Conservation (phyloP, 2,329 filamentous ascomycete species). For the Neocatenulostroma microsporum region DNA sequence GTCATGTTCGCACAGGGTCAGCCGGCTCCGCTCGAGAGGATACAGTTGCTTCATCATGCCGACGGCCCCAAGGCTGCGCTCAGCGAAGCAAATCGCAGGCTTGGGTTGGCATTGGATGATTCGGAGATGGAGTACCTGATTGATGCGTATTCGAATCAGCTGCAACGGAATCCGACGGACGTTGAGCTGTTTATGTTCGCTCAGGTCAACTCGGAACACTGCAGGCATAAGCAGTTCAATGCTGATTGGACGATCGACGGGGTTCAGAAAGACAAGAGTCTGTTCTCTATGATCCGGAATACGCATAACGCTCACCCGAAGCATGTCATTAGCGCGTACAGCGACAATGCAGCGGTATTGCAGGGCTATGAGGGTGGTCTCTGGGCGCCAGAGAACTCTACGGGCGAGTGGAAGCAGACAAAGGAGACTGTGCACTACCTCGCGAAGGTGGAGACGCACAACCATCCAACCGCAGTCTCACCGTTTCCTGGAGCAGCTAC, state of each 20-base stretch:
- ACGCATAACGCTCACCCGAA: slow-evolving; percentile 73
- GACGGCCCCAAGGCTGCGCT: slow-evolving; percentile 63
- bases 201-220: slow-evolving; percentile 98
- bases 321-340: slow-evolving; percentile 90
- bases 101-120: slow-evolving; percentile 78
- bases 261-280: slow-evolving; percentile 63
- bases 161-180: slow-evolving; percentile 66
- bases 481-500: slow-evolving; percentile 91
- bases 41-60: slow-evolving; percentile 50
- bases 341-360: slow-evolving; percentile 93
- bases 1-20: slow-evolving; percentile 69
- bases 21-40: slow-evolving; percentile 59
- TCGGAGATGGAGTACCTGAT: slow-evolving; percentile 91
- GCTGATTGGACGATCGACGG: slow-evolving; percentile 94
- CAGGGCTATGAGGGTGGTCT: slow-evolving; percentile 63
- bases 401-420: slow-evolving; percentile 77
- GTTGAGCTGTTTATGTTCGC: slow-evolving; percentile 99
- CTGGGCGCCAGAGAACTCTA: slow-evolving; percentile 82
- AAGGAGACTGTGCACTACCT: slow-evolving; percentile 83
- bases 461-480: slow-evolving; percentile 92
- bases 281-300: slow-evolving; percentile 95
- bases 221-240: slow-evolving; percentile 85
- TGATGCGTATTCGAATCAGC: slow-evolving; percentile 63
- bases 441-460: slow-evolving; percentile 95
- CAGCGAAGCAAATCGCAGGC: slow-evolving; percentile 71